These are phyloP conservation scores for Syncephalis fuscata DNA, from an alignment of 371 early-diverging fungal genomes.

Conservation along the genomic window DNA sequence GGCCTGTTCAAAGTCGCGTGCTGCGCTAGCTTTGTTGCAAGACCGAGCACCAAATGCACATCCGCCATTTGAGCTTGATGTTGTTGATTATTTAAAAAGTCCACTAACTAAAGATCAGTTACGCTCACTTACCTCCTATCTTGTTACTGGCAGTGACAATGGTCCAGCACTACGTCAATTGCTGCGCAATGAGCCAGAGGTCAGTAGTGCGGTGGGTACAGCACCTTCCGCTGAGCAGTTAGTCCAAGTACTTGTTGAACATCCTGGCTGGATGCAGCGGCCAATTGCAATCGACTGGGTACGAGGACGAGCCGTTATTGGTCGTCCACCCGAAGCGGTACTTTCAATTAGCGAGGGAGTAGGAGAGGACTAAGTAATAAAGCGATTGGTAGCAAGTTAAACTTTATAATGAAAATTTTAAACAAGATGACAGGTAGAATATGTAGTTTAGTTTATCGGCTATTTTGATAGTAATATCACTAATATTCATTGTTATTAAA, in stretches of 20 bases:
- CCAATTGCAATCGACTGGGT: constrained; percentile 26
- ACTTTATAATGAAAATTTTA: too few relatives aligned
- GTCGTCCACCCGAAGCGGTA: constrained; percentile 20
- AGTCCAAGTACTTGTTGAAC: constrained; percentile 12
- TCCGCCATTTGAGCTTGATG: constrained; percentile 11
- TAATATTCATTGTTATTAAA: too few relatives aligned
- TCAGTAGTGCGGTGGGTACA: constrained; percentile 16
- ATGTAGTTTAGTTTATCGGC: too few relatives aligned
- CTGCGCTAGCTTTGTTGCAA: constrained; percentile 12
- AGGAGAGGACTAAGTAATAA: too few relatives aligned
- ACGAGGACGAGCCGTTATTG: constrained; percentile 20
- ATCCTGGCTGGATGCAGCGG: constrained; percentile 21
- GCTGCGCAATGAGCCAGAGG: constrained; percentile 13
- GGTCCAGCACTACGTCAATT: not conserved
- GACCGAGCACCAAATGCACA: constrained; percentile 9
- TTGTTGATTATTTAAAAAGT: constrained; percentile 13
- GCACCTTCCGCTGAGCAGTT: constrained; percentile 15
- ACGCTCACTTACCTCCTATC: constrained; percentile 12
- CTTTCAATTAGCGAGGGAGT: too few relatives aligned
- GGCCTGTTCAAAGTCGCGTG: constrained; percentile 18
- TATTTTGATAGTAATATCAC: too few relatives aligned
- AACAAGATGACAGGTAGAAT: too few relatives aligned
- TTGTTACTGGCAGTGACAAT: constrained; percentile 10
- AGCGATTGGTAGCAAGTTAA: too few relatives aligned
- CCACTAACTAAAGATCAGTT: constrained; percentile 14